Base-by-base conservation (phyloP, 2,329 filamentous ascomycete genomes). In the Botrytis fragariae region DNA sequence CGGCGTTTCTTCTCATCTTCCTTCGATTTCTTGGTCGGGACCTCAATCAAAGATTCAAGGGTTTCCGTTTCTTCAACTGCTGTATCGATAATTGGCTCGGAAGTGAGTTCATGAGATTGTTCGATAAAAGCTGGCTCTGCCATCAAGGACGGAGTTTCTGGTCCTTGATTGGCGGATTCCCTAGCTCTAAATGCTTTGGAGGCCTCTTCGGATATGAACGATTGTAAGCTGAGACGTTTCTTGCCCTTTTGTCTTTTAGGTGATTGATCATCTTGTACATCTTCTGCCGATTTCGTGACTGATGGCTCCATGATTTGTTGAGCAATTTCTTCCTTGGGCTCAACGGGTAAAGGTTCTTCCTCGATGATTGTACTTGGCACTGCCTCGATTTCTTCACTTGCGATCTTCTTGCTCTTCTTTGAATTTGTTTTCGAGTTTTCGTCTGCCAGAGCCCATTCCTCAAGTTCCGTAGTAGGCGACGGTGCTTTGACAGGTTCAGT, bases 371-470 rank as follows among this genome's bases (percentile, higher is more conserved):
- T 42, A 42, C 37, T 37, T 42, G 18, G 18, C 14, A 42, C 54
- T 60, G 54, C 9, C 4, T 72, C 71, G 7, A 44, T 18, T n/a
- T 73, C 72, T 63, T 45, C 44, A 29, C 29, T 63, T n/a, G 45
- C 44, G 3, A 62, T 22, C 18, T 60, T 44, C 25, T 71, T 39
- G 54, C 44, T 25, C n/a, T 76, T 75, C 73, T 84, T 86, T 77
- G 84, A 84, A 8, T 79, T 79, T 74, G 82, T 82, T 74, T 82
- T 83, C 18, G 81, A 79, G 75, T 82, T 84, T 74, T 81, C 83
- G 77, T 80, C 81, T 48, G 72, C 59, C 32, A 74, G 51, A 54
- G 71, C 29, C 60, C 44, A 64, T 32, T 71, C 57, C 45, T 69
- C 72, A 48, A 72, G 51, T 42, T 69, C 42, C 20, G 59, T 18